Percentiles rank a stretch among this genome's conserved stretches.
phyloP scores from a whole-genome alignment of 345 rosid genomes.

The Dovyalis caffra region DNA sequence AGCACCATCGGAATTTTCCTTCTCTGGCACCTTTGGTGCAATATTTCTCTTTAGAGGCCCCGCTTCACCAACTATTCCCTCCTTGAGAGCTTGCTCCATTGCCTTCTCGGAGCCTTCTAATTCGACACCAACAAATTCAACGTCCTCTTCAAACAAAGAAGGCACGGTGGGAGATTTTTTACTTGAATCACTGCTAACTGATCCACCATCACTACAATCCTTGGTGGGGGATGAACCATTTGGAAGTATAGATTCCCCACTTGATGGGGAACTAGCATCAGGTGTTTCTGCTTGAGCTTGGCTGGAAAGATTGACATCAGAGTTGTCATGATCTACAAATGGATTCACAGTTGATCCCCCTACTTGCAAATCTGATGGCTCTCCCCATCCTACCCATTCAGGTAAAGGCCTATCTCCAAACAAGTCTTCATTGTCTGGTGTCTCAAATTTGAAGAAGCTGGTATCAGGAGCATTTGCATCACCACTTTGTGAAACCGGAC shows the following conservation, averaged over 20 bases:
- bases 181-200: constrained; percentile 36
- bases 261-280: constrained; percentile 33
- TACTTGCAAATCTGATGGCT: constrained; percentile 52
- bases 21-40: constrained; percentile 46
- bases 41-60: constrained; percentile 73
- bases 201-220: constrained; percentile 42
- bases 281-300: constrained; percentile 33
- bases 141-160: constrained; percentile 92
- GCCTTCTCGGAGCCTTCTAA: constrained; percentile 89
- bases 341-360: constrained; percentile 67
- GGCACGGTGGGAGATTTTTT: constrained; percentile 45
- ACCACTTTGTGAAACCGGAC: constrained; percentile 27
- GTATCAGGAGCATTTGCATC: constrained; percentile 40
- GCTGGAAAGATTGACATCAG: constrained; percentile 35
- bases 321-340: constrained; percentile 48
- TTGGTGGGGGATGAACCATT: constrained; percentile 52
- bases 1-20: constrained; percentile 49
- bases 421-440: constrained; percentile 51
- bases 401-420: constrained; percentile 57
- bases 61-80: constrained; percentile 95
- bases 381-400: constrained; percentile 93
- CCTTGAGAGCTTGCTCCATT: constrained; percentile 89
- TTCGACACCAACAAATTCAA: constrained; percentile 92
- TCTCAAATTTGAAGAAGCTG: constrained; percentile 56
- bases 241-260: constrained; percentile 45